Conservation (phyloP, 441 rosid species). For the Lepidium campestre region DNA sequence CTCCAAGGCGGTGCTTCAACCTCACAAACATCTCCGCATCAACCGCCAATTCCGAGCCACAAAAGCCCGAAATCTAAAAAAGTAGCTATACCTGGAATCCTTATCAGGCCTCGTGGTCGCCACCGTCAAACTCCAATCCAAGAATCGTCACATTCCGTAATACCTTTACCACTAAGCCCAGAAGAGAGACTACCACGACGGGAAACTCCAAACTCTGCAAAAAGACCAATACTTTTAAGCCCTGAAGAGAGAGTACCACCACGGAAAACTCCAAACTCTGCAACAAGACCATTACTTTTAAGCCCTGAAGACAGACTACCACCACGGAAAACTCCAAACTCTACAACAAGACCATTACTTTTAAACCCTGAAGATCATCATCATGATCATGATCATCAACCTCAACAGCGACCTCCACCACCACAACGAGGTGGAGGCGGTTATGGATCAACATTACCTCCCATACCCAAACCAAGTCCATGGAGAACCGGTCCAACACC, state of each 20-base stretch:
- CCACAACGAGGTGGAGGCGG: conserved; percentile 12
- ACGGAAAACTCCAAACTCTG: background rate
- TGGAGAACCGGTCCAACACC: conserved; percentile 27
- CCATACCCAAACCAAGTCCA: conserved; percentile 27
- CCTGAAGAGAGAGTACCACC: conserved; percentile 23
- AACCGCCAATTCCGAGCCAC: conserved; percentile 5
- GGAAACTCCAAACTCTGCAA: background rate
- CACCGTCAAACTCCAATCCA: conserved; percentile 12
- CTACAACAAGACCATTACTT: conserved; percentile 7
- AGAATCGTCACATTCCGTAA: background rate
- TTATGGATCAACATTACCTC: conserved; percentile 21
- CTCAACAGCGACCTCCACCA: conserved; percentile 3
- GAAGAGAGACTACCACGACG: conserved; percentile 19
- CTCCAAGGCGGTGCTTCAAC: conserved; percentile 20
- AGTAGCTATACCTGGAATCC: background rate
- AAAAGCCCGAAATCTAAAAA: background rate
- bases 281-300: conserved; percentile 9
- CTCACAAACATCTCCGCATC: conserved; percentile 20
- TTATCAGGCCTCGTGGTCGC: conserved; percentile 18
- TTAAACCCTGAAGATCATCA: conserved; percentile 22
- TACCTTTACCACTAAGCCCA: conserved; percentile 16
- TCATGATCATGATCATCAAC: background rate
- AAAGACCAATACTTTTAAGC: conserved; percentile 12
- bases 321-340: conserved; percentile 1
- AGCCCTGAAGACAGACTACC: conserved; percentile 24